A percentile compares a stretch with the other conserved stretches of the same genome.
Conservation (phyloP, 1,284 basidiomycete genomes). For the Ceratobasidium sp. region DNA sequence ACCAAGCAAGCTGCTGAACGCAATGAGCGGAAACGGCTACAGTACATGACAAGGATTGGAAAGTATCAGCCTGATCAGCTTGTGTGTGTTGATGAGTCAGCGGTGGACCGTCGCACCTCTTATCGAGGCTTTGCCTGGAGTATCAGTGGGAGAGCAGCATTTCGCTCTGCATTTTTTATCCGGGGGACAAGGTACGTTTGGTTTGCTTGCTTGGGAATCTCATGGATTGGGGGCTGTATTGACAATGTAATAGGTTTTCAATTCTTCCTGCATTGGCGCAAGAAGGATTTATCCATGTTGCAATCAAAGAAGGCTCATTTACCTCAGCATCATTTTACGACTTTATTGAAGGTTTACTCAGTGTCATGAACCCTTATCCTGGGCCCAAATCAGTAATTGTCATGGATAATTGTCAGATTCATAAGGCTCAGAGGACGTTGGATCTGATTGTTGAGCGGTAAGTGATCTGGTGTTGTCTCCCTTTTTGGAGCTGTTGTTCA, state of each 20-base stretch:
- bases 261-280: conserved; percentile 49
- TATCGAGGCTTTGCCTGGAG: conserved; percentile 46
- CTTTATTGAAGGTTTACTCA: conserved; percentile 48
- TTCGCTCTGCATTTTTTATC: conserved; percentile 47
- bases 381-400: conserved; percentile 47
- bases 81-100: too few species aligned
- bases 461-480: too few species aligned
- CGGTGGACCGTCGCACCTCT: too few species aligned
- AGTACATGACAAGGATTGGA: background rate
- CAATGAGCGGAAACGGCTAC: background rate
- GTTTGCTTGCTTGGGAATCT: conserved; percentile 41
- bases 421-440: conserved; percentile 44
- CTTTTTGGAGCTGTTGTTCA: conserved; percentile 32
- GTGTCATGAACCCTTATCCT: conserved; percentile 47
- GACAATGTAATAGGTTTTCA: conserved; percentile 47
- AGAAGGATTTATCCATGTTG: conserved; percentile 46
- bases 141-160: conserved; percentile 45
- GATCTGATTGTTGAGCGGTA: conserved; percentile 43
- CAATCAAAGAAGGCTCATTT: conserved; percentile 46
- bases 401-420: conserved; percentile 51
- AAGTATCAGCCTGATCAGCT: too few species aligned
- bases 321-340: conserved; percentile 42
- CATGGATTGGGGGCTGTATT: too few species aligned
- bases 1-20: background rate
- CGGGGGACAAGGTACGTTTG: conserved; percentile 45